A percentile compares a stretch with the other conserved stretches of the same genome.
phyloP scores from a whole-genome alignment of 2,329 filamentous ascomycete genomes.

The Trichoderma arundinaceum region DNA sequence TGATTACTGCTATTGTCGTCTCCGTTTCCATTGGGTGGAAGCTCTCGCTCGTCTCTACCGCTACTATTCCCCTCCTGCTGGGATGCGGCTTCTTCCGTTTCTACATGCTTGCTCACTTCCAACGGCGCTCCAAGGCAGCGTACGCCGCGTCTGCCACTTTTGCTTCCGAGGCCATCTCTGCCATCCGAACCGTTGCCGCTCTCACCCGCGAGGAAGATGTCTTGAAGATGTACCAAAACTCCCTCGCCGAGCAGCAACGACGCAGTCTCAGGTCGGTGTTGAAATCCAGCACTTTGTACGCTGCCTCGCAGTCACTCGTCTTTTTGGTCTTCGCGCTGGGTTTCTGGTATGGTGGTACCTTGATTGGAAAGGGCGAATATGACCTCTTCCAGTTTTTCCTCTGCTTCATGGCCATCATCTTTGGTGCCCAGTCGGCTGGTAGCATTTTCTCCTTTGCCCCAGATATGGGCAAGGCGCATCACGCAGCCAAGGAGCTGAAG shows the following conservation, averaged over 20 bases:
- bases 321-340: constrained; percentile 85
- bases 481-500: constrained; percentile 81
- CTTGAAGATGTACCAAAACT: constrained; percentile 69
- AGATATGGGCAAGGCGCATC: constrained; percentile 91
- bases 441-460: constrained; percentile 88
- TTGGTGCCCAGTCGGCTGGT: constrained; percentile 89
- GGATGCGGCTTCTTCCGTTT: constrained; percentile 85
- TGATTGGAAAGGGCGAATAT: constrained; percentile 76
- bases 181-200: constrained; percentile 91
- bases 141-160: constrained; percentile 83
- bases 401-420: constrained; percentile 85
- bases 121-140: constrained; percentile 76
- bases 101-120: constrained; percentile 81
- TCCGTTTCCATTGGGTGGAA: constrained; percentile 85
- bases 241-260: constrained; percentile 69
- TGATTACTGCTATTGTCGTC: constrained; percentile 74
- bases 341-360: constrained; percentile 88
- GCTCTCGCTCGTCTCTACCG: constrained; percentile 79
- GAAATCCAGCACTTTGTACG: constrained; percentile 80
- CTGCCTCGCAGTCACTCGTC: constrained; percentile 80
- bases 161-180: constrained; percentile 90
- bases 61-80: constrained; percentile 77
- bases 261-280: constrained; percentile 74
- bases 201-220: constrained; percentile 88
- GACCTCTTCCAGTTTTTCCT: constrained; percentile 88